Base-by-base conservation (phyloP, 768 basidiomycete genomes). In the Clathrus columnatus region DNA sequence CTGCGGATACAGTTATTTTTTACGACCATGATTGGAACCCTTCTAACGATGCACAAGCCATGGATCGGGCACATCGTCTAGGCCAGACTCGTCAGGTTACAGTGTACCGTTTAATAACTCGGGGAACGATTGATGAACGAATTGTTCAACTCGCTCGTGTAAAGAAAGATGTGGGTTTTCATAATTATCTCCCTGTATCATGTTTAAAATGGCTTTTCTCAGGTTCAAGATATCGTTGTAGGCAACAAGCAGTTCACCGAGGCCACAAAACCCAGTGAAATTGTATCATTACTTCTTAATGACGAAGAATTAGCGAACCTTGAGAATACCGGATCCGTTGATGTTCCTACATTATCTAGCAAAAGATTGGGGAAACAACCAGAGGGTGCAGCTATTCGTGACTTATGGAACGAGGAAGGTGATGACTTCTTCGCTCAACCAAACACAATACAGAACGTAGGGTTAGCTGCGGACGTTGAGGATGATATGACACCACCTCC, bases 181-280 rank as follows among this genome's bases (percentile, higher is more conserved):
- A 17, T 48, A 6, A 48, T 57, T 59, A 50, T 47, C 36, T 29
- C 27, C 21, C 16, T 24, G 7, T n/a, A 11, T 14, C 4, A 51
- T 41, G 27, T n/a, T 43, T 7, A 7, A 28, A 18, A 36, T 16
- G 10, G 26, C 21, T 21, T 49, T 27, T 42, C n/a, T 7, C 57
- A 94, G 91, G 94, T 98, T 4, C 96, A 98, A 82, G 96, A 99
- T 63, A 95, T 97, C 57, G 96, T 99, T 51, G 96, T 99, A 7
- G 96, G 96, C 51, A 94, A 90, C 72, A 97, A 96, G 70, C 91
- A 83, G 59, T 84, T 96, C 66, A 91, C 88, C 1, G 93, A 96
- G 60, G 87, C 88, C 51, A 82, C 91, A 18, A 94, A 92, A 67
- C 91, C 92, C 24, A 94, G 91, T 71, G 96, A 99, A 68, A 96